Percentiles rank a stretch among this genome's conserved stretches.
These are phyloP conservation scores for Piedraia hortae DNA, from an alignment of 2,329 filamentous ascomycete species.

Conservation along the genomic window DNA sequence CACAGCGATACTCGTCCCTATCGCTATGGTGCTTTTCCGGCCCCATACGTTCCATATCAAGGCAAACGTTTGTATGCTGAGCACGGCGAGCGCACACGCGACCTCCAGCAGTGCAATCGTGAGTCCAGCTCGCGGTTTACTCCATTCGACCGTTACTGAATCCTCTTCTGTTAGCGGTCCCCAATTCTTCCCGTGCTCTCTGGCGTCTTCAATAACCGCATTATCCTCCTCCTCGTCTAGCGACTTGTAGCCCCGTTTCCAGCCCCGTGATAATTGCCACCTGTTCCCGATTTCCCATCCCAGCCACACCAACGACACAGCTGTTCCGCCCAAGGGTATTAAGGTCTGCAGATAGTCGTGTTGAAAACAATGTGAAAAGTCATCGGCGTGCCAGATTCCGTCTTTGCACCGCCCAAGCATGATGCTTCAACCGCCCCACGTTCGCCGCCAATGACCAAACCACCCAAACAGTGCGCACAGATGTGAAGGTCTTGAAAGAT, in stretches of 20 bases:
- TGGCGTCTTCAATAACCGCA: conserved; percentile 16
- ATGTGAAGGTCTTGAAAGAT: too few relatives aligned
- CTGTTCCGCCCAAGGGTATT: conserved; percentile 46
- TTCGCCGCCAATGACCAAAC: neutral
- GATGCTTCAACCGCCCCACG: conserved; percentile 1
- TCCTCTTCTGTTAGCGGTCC: conserved; percentile 24
- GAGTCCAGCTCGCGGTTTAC: conserved; percentile 48
- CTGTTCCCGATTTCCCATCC: too few relatives aligned
- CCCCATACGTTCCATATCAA: conserved; percentile 34
- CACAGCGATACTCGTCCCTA: conserved; percentile 37
- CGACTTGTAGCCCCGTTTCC: too few relatives aligned
- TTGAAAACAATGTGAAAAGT: conserved; percentile 34
- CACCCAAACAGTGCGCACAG: neutral
- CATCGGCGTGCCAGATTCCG: conserved; percentile 32
- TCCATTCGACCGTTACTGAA: conserved; percentile 13
- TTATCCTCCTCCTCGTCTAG: conserved; percentile 6
- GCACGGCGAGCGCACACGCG: conserved; percentile 44
- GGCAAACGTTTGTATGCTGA: conserved; percentile 39
- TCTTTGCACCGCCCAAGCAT: conserved; percentile 28
- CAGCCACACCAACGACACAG: conserved; percentile 40
- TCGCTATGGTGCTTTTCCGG: conserved; percentile 25
- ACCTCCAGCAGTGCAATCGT: conserved; percentile 45
- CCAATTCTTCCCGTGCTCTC: conserved; percentile 30
- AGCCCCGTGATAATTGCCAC: too few relatives aligned
- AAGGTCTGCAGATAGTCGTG: conserved; percentile 51